Evolutionary conservation across 805 yeast species (phyloP).

Genomic region (Barnettozyma populi): DNA sequence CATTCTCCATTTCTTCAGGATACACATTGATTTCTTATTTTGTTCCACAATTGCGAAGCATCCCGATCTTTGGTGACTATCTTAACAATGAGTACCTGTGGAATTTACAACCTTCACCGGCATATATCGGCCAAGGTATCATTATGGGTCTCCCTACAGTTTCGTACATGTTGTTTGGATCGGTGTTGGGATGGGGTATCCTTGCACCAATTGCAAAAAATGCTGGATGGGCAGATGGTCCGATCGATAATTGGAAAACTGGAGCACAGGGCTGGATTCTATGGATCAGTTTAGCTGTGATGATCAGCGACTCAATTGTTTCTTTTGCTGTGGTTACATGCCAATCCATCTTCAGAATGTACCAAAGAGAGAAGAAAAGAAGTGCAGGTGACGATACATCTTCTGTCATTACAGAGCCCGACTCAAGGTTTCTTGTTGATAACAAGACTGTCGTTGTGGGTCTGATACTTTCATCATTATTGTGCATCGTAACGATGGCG

Average conservation of each 20-base stretch:
- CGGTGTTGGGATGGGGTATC: constrained; percentile 86
- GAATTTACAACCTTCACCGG: constrained; percentile 95
- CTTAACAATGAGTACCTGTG: constrained; percentile 66
- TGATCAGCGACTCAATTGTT: constrained; percentile 88
- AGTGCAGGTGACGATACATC: neutral
- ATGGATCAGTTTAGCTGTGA: constrained; percentile 88
- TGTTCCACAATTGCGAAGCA: constrained; percentile 55
- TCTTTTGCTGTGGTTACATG: constrained; percentile 62
- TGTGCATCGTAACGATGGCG: constrained; percentile 63
- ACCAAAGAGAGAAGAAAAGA: neutral
- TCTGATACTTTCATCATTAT: constrained; percentile 53
- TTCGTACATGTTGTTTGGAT: constrained; percentile 84
- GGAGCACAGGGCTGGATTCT: constrained; percentile 98
- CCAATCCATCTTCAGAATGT: constrained; percentile 33
- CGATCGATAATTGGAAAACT: constrained; percentile 83
- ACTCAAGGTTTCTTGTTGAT: constrained; percentile 45
- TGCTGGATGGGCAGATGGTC: constrained; percentile 84
- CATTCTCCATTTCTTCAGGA: constrained; percentile 63
- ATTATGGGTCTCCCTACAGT: constrained; percentile 95
- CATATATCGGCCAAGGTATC: constrained; percentile 95
- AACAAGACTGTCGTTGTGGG: constrained; percentile 50
- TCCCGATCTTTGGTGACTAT: constrained; percentile 71
- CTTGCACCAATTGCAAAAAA: constrained; percentile 74
- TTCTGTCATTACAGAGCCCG: constrained; percentile 23
- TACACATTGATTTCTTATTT: constrained; percentile 73